Conservation (phyloP, 2,329 filamentous ascomycete genomes). For the Colletotrichum sansevieriae region DNA sequence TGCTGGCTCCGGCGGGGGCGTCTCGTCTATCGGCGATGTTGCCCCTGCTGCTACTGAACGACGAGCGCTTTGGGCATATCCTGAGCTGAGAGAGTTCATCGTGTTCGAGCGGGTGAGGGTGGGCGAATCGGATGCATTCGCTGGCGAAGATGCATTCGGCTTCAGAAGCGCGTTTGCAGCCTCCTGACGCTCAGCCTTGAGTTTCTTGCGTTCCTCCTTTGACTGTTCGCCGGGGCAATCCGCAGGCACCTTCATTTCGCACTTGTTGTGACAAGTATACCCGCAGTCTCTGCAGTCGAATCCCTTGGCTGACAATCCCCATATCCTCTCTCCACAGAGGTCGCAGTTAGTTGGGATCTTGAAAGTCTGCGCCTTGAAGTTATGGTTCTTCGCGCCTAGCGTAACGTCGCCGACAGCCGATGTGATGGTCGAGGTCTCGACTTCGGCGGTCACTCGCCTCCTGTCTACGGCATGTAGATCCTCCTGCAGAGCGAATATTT, state of each 20-base stretch:
- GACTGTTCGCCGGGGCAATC: conserved; percentile 94
- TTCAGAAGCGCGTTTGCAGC: conserved; percentile 74
- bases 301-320: conserved; percentile 96
- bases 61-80: conserved; percentile 83
- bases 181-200: conserved; percentile 88
- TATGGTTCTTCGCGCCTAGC: conserved; percentile 92
- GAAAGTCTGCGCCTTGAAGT: conserved; percentile 99
- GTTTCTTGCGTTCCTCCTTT: conserved; percentile 95
- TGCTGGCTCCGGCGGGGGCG: conserved; percentile 53
- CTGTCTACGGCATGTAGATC: conserved; percentile 86
- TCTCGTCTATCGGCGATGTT: conserved; percentile 65
- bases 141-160: conserved; percentile 53
- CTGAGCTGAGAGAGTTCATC: conserved; percentile 90
- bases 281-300: conserved; percentile 97
- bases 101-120: conserved; percentile 84
- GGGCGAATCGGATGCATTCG: conserved; percentile 71
- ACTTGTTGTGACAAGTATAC: conserved; percentile 98
- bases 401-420: conserved; percentile 91
- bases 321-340: conserved; percentile 94
- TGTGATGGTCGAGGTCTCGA: conserved; percentile 95
- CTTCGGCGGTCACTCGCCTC: conserved; percentile 87
- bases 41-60: conserved; percentile 77
- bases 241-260: conserved; percentile 97
- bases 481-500: conserved; percentile 88
- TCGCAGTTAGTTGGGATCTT: conserved; percentile 99